phyloP scores from a whole-genome alignment of 345 rosid species.

The Eucalyptus guilfoylei region DNA sequence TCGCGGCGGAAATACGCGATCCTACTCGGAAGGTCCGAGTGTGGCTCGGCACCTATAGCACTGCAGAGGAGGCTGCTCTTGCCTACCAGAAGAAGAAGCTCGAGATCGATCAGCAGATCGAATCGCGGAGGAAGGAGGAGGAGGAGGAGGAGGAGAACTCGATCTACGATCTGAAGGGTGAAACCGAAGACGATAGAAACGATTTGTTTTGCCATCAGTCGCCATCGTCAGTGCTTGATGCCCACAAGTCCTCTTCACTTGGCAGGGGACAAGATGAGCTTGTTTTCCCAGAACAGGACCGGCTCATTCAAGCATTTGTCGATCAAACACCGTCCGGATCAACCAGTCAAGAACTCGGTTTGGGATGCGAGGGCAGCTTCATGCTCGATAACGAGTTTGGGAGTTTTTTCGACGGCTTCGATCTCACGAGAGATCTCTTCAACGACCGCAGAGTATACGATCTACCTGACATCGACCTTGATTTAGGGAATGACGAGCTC shows the following conservation, averaged over 20 bases:
- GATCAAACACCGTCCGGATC: background rate
- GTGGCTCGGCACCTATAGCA: slow-evolving; percentile 46
- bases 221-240: slow-evolving; percentile 40
- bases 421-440: background rate
- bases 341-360: background rate
- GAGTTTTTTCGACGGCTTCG: background rate
- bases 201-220: slow-evolving; percentile 9
- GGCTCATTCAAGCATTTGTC: background rate
- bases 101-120: slow-evolving; percentile 13
- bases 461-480: background rate
- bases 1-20: slow-evolving; percentile 38
- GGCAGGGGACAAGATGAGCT: background rate
- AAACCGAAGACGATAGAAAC: background rate
- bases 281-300: background rate
- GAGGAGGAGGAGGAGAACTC: background rate
- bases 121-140: background rate
- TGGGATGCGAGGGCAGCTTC: background rate
- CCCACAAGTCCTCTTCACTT: background rate
- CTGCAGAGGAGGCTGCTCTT: slow-evolving; percentile 39
- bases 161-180: background rate
- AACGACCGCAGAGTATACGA: background rate
- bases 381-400: background rate
- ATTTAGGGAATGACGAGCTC: slow-evolving; percentile 3
- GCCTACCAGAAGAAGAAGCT: slow-evolving; percentile 26
- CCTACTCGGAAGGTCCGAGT: slow-evolving; percentile 20